Percentiles rank a stretch among this genome's conserved stretches.
Evolutionary conservation across 73 alveolate species (phyloP).

Genomic region (Tetrahymena malaccensis): DNA sequence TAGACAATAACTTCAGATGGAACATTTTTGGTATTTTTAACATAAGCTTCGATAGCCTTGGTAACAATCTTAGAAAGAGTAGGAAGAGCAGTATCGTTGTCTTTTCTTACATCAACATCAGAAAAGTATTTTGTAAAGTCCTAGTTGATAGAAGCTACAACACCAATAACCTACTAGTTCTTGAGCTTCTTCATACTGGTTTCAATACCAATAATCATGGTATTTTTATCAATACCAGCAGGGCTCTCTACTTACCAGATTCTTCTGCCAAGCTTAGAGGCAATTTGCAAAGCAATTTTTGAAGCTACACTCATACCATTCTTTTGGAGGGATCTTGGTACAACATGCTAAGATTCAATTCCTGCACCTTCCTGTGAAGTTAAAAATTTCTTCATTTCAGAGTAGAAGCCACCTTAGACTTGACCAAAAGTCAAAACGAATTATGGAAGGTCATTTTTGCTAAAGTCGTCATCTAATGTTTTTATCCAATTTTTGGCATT

Average conservation of each 20-base stretch:
- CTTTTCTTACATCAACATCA: conserved; percentile 2
- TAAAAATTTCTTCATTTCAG: background rate
- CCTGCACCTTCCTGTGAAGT: background rate
- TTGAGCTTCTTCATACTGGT: conserved; percentile 26
- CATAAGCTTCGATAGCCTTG: conserved; percentile 6
- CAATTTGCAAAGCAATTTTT: background rate
- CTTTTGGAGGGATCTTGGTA: background rate
- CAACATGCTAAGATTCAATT: background rate
- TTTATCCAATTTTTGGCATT: background rate
- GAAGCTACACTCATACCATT: background rate
- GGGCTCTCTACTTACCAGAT: background rate
- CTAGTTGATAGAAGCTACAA: conserved; percentile 44
- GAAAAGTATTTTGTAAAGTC: conserved; percentile 37
- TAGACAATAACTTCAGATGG: conserved; percentile 14
- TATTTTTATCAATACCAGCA: conserved; percentile 11
- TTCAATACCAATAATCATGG: conserved; percentile 51
- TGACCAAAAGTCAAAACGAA: background rate
- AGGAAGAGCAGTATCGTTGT: background rate
- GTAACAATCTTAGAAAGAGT: background rate
- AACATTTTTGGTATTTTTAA: background rate
- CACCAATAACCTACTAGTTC: conserved; percentile 22
- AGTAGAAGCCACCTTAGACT: background rate
- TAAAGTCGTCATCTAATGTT: background rate
- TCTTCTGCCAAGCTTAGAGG: background rate
- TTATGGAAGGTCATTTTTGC: background rate